Evolutionary conservation across 192 early-diverging fungal genomes (phyloP).

Genomic region (Coemansia sp.): DNA sequence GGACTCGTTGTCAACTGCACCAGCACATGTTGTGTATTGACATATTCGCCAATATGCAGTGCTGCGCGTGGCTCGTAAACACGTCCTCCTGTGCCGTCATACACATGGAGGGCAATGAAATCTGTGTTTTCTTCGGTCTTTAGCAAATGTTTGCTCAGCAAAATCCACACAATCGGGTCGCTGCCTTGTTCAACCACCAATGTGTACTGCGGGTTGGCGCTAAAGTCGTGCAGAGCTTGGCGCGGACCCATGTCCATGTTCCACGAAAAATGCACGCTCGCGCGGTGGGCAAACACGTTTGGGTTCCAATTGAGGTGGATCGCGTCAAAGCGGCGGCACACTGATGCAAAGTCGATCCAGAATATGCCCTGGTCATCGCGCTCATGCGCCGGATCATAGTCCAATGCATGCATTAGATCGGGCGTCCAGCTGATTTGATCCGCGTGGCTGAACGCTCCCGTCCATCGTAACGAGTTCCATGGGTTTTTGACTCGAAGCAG

Average conservation of each 20-base stretch:
- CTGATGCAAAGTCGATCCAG: constrained; percentile 87
- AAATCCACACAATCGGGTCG: constrained; percentile 66
- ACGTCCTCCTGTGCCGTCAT: constrained; percentile 65
- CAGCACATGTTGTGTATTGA: constrained; percentile 83
- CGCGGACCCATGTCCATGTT: constrained; percentile 39
- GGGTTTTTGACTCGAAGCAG: constrained; percentile 89
- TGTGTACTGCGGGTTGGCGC: constrained; percentile 79
- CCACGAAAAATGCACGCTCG: constrained; percentile 65
- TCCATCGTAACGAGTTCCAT: constrained; percentile 89
- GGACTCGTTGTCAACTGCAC: constrained; percentile 44
- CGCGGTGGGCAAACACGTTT: constrained; percentile 64
- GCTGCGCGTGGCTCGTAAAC: constrained; percentile 69
- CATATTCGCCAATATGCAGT: constrained; percentile 72
- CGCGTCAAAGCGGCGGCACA: constrained; percentile 76
- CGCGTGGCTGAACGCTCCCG: constrained; percentile 68
- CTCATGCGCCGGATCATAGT: constrained; percentile 70
- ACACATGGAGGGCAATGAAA: constrained; percentile 86
- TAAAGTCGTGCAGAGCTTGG: constrained; percentile 61
- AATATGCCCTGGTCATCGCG: constrained; percentile 79
- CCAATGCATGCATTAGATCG: constrained; percentile 62
- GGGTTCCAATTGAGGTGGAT: constrained; percentile 94
- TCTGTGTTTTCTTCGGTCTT: constrained; percentile 82
- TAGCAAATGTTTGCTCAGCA: constrained; percentile 82
- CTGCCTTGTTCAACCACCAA: constrained; percentile 50
- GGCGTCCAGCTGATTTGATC: constrained; percentile 70